A percentile compares a stretch with the other conserved stretches of the same genome.
phyloP scores from a whole-genome alignment of 2,329 filamentous ascomycete genomes.

The Trematosphaeria pertusa region DNA sequence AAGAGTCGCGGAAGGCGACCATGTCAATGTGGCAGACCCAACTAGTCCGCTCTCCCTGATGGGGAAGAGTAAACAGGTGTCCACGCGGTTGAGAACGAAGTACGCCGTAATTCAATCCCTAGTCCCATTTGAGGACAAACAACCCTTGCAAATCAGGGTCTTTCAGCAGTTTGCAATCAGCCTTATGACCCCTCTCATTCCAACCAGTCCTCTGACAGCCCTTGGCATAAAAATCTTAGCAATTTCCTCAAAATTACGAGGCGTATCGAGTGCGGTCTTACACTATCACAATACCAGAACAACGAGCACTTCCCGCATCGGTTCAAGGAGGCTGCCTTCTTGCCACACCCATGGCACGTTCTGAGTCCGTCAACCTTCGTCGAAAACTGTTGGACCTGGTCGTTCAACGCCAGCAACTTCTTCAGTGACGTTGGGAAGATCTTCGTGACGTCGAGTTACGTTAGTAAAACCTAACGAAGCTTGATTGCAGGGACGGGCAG shows the following conservation, averaged over 20 bases:
- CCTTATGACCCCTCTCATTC: conserved; percentile 23
- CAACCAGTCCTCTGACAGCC: conserved; percentile 22
- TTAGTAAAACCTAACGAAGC: conserved; percentile 15
- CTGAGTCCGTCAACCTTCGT: conserved; percentile 20
- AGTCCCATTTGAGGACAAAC: too few relatives aligned
- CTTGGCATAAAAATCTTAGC: conserved; percentile 20
- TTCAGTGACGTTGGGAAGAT: conserved; percentile 27
- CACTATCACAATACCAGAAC: conserved; percentile 30
- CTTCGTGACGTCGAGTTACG: conserved; percentile 11
- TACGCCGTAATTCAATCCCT: too few relatives aligned
- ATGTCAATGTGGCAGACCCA: too few relatives aligned
- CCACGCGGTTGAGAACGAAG: too few relatives aligned
- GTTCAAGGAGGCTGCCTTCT: conserved; percentile 19
- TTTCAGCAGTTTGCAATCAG: conserved; percentile 21
- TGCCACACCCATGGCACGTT: conserved; percentile 25
- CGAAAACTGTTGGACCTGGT: conserved; percentile 21
- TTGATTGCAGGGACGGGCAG: conserved; percentile 11
- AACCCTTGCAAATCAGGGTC: conserved; percentile 22
- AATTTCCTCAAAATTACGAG: conserved; percentile 11
- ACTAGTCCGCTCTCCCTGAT: too few relatives aligned
- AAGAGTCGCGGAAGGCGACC: too few relatives aligned
- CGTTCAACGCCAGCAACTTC: conserved; percentile 21
- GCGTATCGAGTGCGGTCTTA: conserved; percentile 16
- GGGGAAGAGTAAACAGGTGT: too few relatives aligned
- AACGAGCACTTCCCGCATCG: conserved; percentile 25